Conservation (phyloP, 129 eudicot species). For the Silybum marianum region DNA sequence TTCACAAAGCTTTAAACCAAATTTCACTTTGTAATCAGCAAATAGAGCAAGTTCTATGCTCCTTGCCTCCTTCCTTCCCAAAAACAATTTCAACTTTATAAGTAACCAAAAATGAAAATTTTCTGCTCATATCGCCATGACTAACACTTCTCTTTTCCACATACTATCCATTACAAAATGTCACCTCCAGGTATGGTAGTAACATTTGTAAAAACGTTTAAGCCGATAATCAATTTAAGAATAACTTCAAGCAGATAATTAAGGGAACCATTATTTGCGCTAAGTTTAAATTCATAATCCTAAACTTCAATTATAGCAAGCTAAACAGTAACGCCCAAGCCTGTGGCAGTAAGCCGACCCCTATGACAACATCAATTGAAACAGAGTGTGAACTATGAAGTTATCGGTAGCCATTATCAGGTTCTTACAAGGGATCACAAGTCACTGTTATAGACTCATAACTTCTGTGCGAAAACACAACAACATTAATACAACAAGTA, state of each 20-base stretch:
- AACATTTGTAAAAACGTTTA: neutral
- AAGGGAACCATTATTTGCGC: neutral
- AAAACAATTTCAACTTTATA: neutral
- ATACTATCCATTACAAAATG: neutral
- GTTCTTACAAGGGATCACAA: neutral
- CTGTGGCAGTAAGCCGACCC: neutral
- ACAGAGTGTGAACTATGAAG: neutral
- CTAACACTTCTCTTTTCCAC: neutral
- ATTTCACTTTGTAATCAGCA: neutral
- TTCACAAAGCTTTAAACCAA: neutral
- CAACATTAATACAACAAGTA: neutral
- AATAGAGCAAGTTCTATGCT: neutral
- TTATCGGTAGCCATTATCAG: neutral
- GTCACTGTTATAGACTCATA: no score
- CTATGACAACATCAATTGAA: neutral
- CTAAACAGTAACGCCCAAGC: neutral
- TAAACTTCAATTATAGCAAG: neutral
- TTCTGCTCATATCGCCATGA: neutral
- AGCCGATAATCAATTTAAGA: neutral
- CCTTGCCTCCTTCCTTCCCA: neutral
- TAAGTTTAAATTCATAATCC: neutral
- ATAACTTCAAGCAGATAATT: neutral
- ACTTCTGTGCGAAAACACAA: neutral
- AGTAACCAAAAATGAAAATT: neutral
- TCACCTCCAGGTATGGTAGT: neutral